Base-by-base conservation (phyloP, 1,139 yeast species). In the Nakaseomyces uthaithaninus region DNA sequence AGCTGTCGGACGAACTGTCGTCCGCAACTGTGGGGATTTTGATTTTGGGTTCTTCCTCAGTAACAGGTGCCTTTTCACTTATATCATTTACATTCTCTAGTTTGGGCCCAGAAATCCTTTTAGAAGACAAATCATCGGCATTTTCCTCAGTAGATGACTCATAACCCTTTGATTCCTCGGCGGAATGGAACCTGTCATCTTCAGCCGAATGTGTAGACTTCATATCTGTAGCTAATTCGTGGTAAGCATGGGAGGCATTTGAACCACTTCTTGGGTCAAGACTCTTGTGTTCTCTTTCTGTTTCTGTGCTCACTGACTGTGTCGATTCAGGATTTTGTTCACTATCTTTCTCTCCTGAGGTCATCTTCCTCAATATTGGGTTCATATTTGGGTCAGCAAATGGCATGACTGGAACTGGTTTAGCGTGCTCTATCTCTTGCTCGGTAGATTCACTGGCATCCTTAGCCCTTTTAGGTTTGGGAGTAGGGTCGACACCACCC, bases 341-440 rank as follows among this genome's bases (percentile, higher is more conserved):
- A 4, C 6, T 28, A 8, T 28, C 33, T 6, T 16, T 28, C 18
- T 28, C 33, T 17, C 22, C 22, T 7, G 33, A 16, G 9, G 37
- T 34, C 28, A 34, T 44, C 42, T 53, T 51, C 42, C 50, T 46
- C 43, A 51, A 36, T 24, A 51, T 48, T 4, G 56, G 45, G 4
- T 53, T 35, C 3, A 56, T 53, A 18, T 50, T 48, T 11, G 62
- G 62, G 40, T 53, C 55, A 25, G 75, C 74, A 56, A 69, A 67
- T 9, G 81, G 80, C 50, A 74, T 54, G 14, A 73, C 65, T 2
- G 83, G 79, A 37, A 74, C 62, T 1, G 79, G 67, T 23, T 53
- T 57, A 1, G 70, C 59, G 23, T 47, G 42, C 16, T 40, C 49
- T 5, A 47, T 42, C 26, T 48, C 45, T 35, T 41, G 50, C 37